Base-by-base conservation (phyloP, 2,329 filamentous ascomycete species). In the Aspergillus spinulosporus region DNA sequence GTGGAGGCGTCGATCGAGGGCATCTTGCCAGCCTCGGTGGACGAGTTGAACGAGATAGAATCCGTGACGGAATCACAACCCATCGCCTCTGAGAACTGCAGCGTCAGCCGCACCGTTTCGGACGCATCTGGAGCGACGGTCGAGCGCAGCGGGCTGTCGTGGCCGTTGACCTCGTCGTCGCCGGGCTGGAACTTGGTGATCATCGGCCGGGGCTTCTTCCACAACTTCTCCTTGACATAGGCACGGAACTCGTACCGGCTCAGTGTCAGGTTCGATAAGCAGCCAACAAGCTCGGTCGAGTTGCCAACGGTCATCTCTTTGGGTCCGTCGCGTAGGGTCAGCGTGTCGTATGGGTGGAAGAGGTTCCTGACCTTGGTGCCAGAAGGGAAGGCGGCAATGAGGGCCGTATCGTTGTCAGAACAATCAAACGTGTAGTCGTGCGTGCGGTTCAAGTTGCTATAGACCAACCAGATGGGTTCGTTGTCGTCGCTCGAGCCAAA, bases 1-100 rank as follows among this genome's bases (percentile, higher is more conserved):
- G 70, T 80, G 9, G 66, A 64, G 2, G 62, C 64, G 49, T 81
- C 77, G 11, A 86, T 59, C 1, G 68, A 71, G 2, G 81, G 77
- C 2, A 65, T 65, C 11, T 72, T 69, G 4, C 77, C 78, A 45
- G 70, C 71, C 21, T 80, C 76, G 0, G 82, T 84, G 1, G 74
- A 80, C 1, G 85, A 87, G 36, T 76, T 74, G 53, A 86, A 70
- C 0, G 72, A 72, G 29, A 88, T 76, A 3, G 75, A 74, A 3
- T 78, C 66, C 0, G 75, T 79, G 11, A 87, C 72, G 0, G 73
- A 74, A 12, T 80, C 73, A 67, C 85, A 88, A 61, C 84, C 75
- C 85, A 88, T 87, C 46, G 79, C 72, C 1, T 75, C 74, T 0
- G 84, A 86, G 66, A 86, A 88, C 39, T 82, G 78, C 3, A 88